These are phyloP conservation scores for Coemansia guatemalensis DNA, from an alignment of 192 early-diverging fungal species.

Conservation along the genomic window DNA sequence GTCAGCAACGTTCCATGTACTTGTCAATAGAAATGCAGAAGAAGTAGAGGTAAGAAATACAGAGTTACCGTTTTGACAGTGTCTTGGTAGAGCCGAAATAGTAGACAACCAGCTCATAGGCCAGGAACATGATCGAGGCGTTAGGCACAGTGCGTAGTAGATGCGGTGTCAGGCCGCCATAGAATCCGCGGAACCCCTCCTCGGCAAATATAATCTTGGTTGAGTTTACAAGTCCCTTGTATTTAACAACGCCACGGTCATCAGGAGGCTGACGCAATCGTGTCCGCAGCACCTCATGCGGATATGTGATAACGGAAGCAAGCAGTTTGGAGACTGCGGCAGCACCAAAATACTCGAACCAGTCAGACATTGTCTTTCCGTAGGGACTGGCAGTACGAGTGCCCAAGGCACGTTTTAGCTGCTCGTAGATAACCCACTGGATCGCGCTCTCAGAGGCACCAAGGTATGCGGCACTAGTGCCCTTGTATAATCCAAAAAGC, in stretches of 20 bases:
- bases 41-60: not conserved
- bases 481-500: slow-evolving; percentile 80
- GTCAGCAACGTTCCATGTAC: too few relatives aligned
- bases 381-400: slow-evolving; percentile 1
- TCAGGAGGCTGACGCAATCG: slow-evolving; percentile 80
- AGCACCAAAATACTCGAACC: slow-evolving; percentile 80
- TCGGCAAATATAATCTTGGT: slow-evolving; percentile 61
- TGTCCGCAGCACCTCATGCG: slow-evolving; percentile 95
- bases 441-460: slow-evolving; percentile 87
- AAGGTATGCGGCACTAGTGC: slow-evolving; percentile 86
- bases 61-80: not conserved
- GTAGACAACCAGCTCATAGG: slow-evolving; percentile 74
- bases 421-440: slow-evolving; percentile 97
- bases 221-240: slow-evolving; percentile 69
- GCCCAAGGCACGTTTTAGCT: slow-evolving; percentile 67
- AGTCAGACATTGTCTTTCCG: slow-evolving; percentile 57
- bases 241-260: slow-evolving; percentile 66
- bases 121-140: slow-evolving; percentile 91
- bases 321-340: slow-evolving; percentile 85
- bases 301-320: slow-evolving; percentile 87
- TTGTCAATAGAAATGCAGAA: not conserved
- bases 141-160: slow-evolving; percentile 94
- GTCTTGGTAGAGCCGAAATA: slow-evolving; percentile 34
- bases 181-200: slow-evolving; percentile 84
- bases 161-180: slow-evolving; percentile 95